Evolutionary conservation across 129 eudicot genomes (phyloP).

Genomic region (Tagetes patula): DNA sequence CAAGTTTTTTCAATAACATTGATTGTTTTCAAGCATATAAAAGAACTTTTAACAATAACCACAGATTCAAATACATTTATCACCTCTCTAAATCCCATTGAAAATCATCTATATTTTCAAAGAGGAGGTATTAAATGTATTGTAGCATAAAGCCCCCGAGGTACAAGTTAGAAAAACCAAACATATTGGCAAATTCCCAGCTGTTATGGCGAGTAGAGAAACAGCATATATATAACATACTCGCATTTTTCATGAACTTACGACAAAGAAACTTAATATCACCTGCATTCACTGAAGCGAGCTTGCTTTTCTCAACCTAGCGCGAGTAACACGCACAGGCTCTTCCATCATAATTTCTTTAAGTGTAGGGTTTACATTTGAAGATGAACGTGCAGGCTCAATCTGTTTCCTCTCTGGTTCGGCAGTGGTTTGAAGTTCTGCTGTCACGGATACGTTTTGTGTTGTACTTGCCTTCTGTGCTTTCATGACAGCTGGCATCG

Average conservation of each 20-base stretch:
- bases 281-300: slow-evolving; percentile 35
- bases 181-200: background rate
- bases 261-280: slow-evolving; percentile 12
- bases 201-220: slow-evolving; percentile 21
- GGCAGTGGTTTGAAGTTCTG: slow-evolving; percentile 31
- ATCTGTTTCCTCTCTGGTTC: slow-evolving; percentile 36
- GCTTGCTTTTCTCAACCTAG: slow-evolving; percentile 59
- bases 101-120: background rate
- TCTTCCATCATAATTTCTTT: slow-evolving; percentile 51
- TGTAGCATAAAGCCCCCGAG: background rate
- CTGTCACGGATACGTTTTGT: slow-evolving; percentile 24
- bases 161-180: background rate
- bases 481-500: slow-evolving; percentile 22
- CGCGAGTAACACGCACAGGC: slow-evolving; percentile 52
- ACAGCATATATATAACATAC: slow-evolving; percentile 22
- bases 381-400: slow-evolving; percentile 34
- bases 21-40: background rate
- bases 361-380: slow-evolving; percentile 29
- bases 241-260: slow-evolving; percentile 23
- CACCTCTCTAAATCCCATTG: background rate
- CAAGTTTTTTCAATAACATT: background rate
- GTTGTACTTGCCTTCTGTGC: slow-evolving; percentile 38
- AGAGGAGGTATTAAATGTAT: background rate
- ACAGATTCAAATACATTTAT: background rate
- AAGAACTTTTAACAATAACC: background rate